phyloP scores from a whole-genome alignment of 495 filamentous ascomycete genomes.

The Astrothelium macrocarpum region DNA sequence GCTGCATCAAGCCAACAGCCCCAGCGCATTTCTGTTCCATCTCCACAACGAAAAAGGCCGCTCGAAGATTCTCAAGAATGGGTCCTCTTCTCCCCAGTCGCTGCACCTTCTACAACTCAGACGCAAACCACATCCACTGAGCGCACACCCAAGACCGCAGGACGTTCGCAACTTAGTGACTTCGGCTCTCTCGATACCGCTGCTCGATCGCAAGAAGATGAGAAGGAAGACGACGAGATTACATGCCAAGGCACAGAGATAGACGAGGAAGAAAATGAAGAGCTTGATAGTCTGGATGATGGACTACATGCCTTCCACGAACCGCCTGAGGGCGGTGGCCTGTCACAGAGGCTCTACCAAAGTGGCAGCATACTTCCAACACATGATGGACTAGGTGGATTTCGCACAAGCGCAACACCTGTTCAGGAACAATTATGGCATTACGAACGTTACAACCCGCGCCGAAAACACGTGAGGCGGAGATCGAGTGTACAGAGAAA shows the following conservation, averaged over 20 bases:
- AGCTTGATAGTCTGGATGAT: conserved; percentile 85
- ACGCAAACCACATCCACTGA: conserved; percentile 65
- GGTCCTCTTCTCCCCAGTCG: conserved; percentile 82
- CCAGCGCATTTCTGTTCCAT: conserved; percentile 34
- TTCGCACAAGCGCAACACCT: conserved; percentile 46
- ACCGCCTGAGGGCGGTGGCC: conserved; percentile 46
- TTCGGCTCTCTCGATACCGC: conserved; percentile 72
- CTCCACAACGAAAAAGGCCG: conserved; percentile 27
- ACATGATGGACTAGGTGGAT: conserved; percentile 86
- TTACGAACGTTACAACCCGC: conserved; percentile 73
- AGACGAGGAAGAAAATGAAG: conserved; percentile 59
- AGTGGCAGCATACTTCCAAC: conserved; percentile 64
- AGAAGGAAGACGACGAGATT: conserved; percentile 43
- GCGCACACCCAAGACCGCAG: conserved; percentile 59
- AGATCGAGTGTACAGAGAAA: conserved; percentile 53
- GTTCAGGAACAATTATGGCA: conserved; percentile 76
- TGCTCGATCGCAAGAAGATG: conserved; percentile 40
- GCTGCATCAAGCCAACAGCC: conserved; percentile 37
- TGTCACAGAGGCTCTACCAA: conserved; percentile 40
- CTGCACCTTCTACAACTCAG: conserved; percentile 49
- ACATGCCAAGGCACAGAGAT: conserved; percentile 40
- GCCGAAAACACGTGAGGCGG: conserved; percentile 38
- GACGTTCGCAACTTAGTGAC: conserved; percentile 68
- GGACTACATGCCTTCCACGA: conserved; percentile 77
- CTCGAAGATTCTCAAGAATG: conserved; percentile 78